Evolutionary conservation across 768 basidiomycete genomes (phyloP), one percentile per base, ranked within the genome.

Genomic region (Leccinum sublutescens): DNA sequence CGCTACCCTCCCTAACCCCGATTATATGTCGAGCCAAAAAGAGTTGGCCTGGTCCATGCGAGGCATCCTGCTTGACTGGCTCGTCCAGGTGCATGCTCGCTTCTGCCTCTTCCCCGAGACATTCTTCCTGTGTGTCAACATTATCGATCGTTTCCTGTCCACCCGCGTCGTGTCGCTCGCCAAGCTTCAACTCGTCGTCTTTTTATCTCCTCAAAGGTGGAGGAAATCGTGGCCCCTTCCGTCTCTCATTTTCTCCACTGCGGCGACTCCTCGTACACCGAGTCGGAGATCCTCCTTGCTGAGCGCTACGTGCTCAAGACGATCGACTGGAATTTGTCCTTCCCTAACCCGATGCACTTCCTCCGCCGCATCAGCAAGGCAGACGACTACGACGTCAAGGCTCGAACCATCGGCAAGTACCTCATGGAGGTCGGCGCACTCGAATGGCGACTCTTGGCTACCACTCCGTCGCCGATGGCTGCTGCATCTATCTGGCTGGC

Each of bases 41-140:
- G 89, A 93, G 55, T 80, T 97, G 29, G 87, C 85, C 14, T 96
- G 93, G 93, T 85, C 85, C 52, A 93, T 95, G 85, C 89, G 94
- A 11, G 88, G 86, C 8, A 85, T 95, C 54, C 84, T 98, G 17
- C 85, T 91, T 62, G 95, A 96, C 79, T 97, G 94, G 94, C 80
- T 98, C 59, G 85, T 97, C 63, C 91, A 95, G 74, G 88, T 95
- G 15, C 95, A 97, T 71, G 81, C 82, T 52, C 88, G 88, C 63
- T 95, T 95, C 80, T 84, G 85, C 56, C 81, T 97, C 31, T 79
- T 91, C 10, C 91, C 91, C 15, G 95, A 98, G 74, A 95, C 95
- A 1, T 84, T 97, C 57, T 96, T 95, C 78, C 84, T 96, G 58
- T 86, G 86, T 67, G 79, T 87, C 64, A 95, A 97, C 78, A 85